These are phyloP conservation scores for Euphorbia tirucalli DNA, from an alignment of 345 rosid genomes.

Conservation along the genomic window DNA sequence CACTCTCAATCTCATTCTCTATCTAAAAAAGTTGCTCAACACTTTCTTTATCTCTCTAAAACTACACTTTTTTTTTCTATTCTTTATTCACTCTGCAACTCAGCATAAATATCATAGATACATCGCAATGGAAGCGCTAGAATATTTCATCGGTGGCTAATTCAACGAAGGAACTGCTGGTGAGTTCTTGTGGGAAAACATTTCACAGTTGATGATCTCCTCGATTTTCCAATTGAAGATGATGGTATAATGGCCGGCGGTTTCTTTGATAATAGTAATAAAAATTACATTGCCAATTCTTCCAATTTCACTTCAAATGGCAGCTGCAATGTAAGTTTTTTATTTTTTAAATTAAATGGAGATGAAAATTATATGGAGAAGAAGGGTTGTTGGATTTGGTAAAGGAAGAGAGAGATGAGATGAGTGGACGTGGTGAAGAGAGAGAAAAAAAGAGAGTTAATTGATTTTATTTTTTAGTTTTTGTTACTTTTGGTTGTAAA, in stretches of 20 bases:
- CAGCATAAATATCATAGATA: background rate
- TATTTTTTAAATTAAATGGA: too few species aligned
- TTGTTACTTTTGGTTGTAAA: too few species aligned
- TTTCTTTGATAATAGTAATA: conserved; percentile 38
- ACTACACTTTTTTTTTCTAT: background rate
- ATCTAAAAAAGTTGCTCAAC: background rate
- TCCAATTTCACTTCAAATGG: conserved; percentile 39
- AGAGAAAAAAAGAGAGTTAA: too few species aligned
- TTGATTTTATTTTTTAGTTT: too few species aligned
- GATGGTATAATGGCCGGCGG: conserved; percentile 30
- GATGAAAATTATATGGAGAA: too few species aligned
- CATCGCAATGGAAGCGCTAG: conserved; percentile 43
- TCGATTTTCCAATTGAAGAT: conserved; percentile 61
- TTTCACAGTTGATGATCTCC: conserved; percentile 64
- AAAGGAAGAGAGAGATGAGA: too few species aligned
- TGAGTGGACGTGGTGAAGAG: too few species aligned
- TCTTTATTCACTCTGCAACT: background rate
- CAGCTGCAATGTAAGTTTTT: conserved; percentile 46
- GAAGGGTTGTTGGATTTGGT: too few species aligned
- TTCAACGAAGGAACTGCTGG: conserved; percentile 18
- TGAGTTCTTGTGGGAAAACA: conserved; percentile 42
- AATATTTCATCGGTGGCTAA: conserved; percentile 34
- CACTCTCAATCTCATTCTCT: background rate
- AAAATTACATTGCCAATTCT: conserved; percentile 38
- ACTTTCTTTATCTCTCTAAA: conserved; percentile 15